Evolutionary conservation across 1,284 basidiomycete species (phyloP).

Genomic region (Ustilago xerochloae): DNA sequence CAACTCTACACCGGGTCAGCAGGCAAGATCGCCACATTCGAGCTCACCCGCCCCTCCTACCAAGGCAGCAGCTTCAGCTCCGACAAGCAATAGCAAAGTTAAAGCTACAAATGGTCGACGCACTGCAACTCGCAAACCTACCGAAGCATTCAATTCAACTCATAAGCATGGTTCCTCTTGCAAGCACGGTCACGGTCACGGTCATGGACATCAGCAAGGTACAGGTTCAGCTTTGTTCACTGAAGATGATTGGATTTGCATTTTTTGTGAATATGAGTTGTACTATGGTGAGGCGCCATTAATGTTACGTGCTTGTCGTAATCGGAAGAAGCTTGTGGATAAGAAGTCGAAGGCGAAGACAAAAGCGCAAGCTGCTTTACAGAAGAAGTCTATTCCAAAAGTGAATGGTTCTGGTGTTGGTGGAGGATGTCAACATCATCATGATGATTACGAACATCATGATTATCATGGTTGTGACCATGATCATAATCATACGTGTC

Average conservation of each 20-base stretch:
- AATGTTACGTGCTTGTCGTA: conserved; percentile 59
- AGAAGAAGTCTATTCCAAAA: conserved; percentile 7
- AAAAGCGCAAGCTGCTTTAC: conserved; percentile 44
- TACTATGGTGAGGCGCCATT: conserved; percentile 66
- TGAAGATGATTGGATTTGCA: conserved; percentile 64
- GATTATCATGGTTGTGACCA: conserved; percentile 18
- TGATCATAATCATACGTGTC: conserved; percentile 10
- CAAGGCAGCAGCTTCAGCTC: not conserved
- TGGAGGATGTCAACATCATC: not conserved
- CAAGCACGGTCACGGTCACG: conserved; percentile 20
- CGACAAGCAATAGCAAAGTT: not conserved
- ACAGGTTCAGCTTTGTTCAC: conserved; percentile 44
- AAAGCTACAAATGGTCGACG: conserved; percentile 12
- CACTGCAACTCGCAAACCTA: conserved; percentile 48
- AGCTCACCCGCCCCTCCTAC: not conserved
- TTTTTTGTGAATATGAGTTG: conserved; percentile 69
- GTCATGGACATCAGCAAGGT: conserved; percentile 4
- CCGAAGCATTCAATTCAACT: conserved; percentile 49
- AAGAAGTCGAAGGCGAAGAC: conserved; percentile 60
- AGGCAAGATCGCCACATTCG: not conserved
- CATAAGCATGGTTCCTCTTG: conserved; percentile 30
- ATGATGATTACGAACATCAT: conserved; percentile 18
- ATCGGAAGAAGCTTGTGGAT: conserved; percentile 64
- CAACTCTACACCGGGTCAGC: conserved; percentile 4
- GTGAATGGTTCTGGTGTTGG: not conserved